Evolutionary conservation across 129 eudicot genomes (phyloP), one percentile per base, ranked within the genome.

Genomic region (Pulicaria dysenterica): DNA sequence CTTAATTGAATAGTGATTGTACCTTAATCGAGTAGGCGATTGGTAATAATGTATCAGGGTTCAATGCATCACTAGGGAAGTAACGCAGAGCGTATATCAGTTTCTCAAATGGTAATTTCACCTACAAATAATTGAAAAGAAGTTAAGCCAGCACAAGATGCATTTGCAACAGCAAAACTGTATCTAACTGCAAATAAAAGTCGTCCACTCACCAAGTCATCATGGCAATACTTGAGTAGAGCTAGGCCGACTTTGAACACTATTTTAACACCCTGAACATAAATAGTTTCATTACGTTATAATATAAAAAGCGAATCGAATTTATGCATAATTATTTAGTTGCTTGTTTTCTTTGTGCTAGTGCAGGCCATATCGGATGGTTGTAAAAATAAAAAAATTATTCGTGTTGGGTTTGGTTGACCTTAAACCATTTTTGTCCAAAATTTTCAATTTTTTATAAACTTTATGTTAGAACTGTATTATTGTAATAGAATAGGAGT

Each of bases 21-120:
- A 85, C 94, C 89, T 85, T 83, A 46, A 89, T 57, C 53, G 90
- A 82, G 76, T 86, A 86, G 61, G 92, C 89, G 80, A 88, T 55
- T 24, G 88, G 88, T 57, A 88, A 68, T 63, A 91, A 47, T 8
- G 69, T 73, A 75, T 84, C 90, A 7, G 59, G 73, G 7, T 49
- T 67, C 37, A 15, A 13, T 67, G 60, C 46, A 77, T 91, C 92
- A 43, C 87, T 85, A 5, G 97, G 88, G 57, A 91, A 87, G 58
- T 85, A 83, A 46, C 89, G 89, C 75, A 88, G 49, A 42, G 82
- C 84, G 19, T 81, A 85, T 67, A 91, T 79, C 64, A 83, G 90
- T 77, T 86, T 88, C 81, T 91, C 95, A 60, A 91, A 91, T 46
- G 95, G 95, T 61, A 91, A 76, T 57, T 82, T 85, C 39, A 88